A percentile compares a stretch with the other conserved stretches of the same genome.
Evolutionary conservation across 345 rosid genomes (phyloP).

Genomic region (Arabidopsis arenosa): DNA sequence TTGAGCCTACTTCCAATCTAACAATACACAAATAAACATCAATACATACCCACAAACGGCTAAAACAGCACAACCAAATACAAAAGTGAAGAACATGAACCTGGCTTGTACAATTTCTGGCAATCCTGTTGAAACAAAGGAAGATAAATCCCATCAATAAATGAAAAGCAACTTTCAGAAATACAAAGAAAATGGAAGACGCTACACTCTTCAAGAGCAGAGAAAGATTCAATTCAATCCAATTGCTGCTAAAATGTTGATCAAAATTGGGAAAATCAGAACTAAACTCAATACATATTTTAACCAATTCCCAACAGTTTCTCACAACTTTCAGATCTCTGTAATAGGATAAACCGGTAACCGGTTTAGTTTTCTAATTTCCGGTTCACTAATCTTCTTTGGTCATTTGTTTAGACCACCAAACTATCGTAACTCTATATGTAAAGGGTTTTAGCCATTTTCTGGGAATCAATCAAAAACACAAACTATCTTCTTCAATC

Average conservation of each 20-base stretch:
- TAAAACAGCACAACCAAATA: background rate
- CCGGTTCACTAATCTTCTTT: too few species aligned
- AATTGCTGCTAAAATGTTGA: slow-evolving; percentile 8
- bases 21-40: slow-evolving; percentile 2
- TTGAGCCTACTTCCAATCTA: slow-evolving; percentile 77
- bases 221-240: background rate
- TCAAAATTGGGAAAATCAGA: background rate
- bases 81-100: slow-evolving; percentile 45
- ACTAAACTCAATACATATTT: background rate
- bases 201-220: background rate
- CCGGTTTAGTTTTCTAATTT: too few species aligned
- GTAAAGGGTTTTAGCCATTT: too few species aligned
- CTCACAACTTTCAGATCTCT: background rate
- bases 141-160: background rate
- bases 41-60: background rate
- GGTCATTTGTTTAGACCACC: too few species aligned
- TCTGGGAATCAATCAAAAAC: too few species aligned
- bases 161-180: background rate
- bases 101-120: slow-evolving; percentile 62
- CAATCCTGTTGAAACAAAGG: slow-evolving; percentile 52
- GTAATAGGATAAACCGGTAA: too few species aligned
- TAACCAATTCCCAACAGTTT: background rate
- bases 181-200: background rate
- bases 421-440: too few species aligned
- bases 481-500: too few species aligned